Base-by-base conservation (phyloP, 2,329 filamentous ascomycete species). In the Ramularia endophylla region DNA sequence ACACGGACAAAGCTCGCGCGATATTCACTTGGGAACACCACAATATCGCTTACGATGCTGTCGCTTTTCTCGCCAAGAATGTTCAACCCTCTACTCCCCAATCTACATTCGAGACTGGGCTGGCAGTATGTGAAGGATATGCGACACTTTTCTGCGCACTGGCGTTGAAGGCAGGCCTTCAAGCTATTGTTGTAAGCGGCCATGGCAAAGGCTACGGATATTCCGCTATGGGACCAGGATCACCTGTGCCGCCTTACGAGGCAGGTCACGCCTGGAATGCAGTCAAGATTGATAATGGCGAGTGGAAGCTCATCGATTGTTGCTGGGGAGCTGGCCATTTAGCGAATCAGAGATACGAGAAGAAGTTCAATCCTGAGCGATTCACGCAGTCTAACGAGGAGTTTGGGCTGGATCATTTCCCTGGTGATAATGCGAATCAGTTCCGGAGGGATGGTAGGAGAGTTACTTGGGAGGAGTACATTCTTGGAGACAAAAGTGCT, bases 21-120 rank as follows among this genome's bases (percentile, higher is more conserved):
- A 86, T 98, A 45, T 97, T 97, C 61, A 87, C 85, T 1, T 98
- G 92, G 92, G 80, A 89, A 29, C 90, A 97, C 65, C 82, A 97
- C 64, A 97, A 97, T 55, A 81, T 98, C 43, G 74, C 74, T 34
- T 98, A 97, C 61, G 87, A 97, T 60, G 79, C 80, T 0, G 73
- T 78, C 18, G 76, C 81, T 17, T 94, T 95, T 68, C 94, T 94
- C 58, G 77, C 74, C 42, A 79, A 71, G 36, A 79, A 71, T 34
- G 78, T 70, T 29, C 74, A 80, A 48, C 71, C 75, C 6, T 80
- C 79, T 30, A 83, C 80, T 0, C 83, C 87, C 0, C 77, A 81
- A 25, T 78, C 82, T 22, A 90, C 85, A 1, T 77, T 97, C 8
- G 74, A 80, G 20, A 75, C 75, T 12, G 92, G 92, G 22, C 72